Conservation (phyloP, 768 basidiomycete genomes). For the Kwoniella newhampshirensis region DNA sequence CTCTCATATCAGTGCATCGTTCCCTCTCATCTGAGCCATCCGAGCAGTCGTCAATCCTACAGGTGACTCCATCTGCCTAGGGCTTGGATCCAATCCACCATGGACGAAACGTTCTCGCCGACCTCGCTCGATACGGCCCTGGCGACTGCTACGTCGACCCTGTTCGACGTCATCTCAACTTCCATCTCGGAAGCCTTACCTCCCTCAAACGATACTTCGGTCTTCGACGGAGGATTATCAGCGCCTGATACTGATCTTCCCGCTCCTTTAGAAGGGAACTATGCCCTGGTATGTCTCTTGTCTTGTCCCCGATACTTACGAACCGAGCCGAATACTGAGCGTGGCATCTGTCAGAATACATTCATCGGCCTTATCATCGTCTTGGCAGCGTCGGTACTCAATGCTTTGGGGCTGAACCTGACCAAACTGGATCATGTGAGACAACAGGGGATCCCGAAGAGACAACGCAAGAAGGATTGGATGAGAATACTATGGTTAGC, state of each 20-base stretch:
- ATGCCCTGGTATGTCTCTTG: constrained; percentile 23
- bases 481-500: constrained; percentile 83
- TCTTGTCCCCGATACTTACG: not conserved
- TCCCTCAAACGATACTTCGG: not conserved
- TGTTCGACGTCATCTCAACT: constrained; percentile 22
- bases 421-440: constrained; percentile 89
- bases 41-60: too few species aligned
- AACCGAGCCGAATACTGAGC: not conserved
- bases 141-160: constrained; percentile 19
- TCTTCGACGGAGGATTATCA: constrained; percentile 3
- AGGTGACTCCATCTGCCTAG: too few species aligned
- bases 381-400: constrained; percentile 65
- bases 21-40: too few species aligned
- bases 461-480: constrained; percentile 72
- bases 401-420: constrained; percentile 73
- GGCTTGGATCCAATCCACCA: too few species aligned
- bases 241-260: constrained; percentile 13
- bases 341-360: constrained; percentile 39
- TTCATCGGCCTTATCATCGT: constrained; percentile 70
- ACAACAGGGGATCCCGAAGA: constrained; percentile 63
- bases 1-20: too few species aligned
- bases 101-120: constrained; percentile 11
- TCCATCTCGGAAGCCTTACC: constrained; percentile 4
- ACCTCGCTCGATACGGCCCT: constrained; percentile 9
- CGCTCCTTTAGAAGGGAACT: constrained; percentile 30